A percentile compares a stretch with the other conserved stretches of the same genome.
phyloP scores from a whole-genome alignment of 768 basidiomycete genomes.

The Phaeotremella skinneri region DNA sequence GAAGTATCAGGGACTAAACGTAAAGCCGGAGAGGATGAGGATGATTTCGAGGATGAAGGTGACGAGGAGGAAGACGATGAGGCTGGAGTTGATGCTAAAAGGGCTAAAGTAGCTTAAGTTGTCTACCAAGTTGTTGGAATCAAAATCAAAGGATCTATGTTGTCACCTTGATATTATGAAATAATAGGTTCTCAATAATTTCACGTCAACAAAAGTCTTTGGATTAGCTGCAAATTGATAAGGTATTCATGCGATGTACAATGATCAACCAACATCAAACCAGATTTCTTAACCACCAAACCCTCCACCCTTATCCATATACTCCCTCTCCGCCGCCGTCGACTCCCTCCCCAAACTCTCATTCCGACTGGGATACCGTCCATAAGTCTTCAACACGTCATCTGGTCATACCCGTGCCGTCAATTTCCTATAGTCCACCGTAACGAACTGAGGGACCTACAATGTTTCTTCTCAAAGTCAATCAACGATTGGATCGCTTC shows the following conservation, averaged over 20 bases:
- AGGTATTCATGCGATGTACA: too few species aligned
- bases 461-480: conserved; percentile 16
- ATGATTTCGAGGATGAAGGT: neutral
- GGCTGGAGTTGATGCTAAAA: conserved; percentile 11
- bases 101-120: conserved; percentile 15
- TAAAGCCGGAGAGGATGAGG: neutral
- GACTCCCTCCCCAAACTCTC: conserved; percentile 16
- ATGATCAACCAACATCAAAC: too few species aligned
- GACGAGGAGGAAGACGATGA: conserved; percentile 9
- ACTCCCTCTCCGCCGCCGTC: conserved; percentile 14
- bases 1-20: too few species aligned
- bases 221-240: too few species aligned
- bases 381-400: conserved; percentile 12
- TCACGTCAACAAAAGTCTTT: too few species aligned
- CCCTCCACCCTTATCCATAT: conserved; percentile 11
- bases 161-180: too few species aligned
- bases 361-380: conserved; percentile 21
- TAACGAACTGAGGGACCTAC: neutral
- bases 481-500: neutral
- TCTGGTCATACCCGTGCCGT: conserved; percentile 1
- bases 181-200: too few species aligned
- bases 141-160: too few species aligned
- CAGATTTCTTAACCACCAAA: neutral
- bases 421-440: neutral
- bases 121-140: too few species aligned